Percentiles rank a stretch among this genome's conserved stretches.
Conservation (phyloP, 352 stramenopile genomes). For the Globisporangium cederbergense region DNA sequence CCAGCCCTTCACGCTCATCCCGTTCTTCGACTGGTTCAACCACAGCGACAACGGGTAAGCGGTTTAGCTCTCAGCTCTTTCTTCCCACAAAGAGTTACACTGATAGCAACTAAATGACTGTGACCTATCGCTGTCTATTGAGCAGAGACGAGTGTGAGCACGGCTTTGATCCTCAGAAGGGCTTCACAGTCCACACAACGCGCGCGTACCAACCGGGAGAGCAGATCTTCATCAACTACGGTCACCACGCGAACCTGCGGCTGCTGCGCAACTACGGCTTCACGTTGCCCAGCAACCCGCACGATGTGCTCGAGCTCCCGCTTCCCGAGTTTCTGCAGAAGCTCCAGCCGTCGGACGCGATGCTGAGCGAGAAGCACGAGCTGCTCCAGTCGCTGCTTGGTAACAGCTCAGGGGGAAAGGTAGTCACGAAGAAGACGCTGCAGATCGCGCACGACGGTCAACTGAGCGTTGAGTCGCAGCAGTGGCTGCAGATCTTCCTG, state of each 20-base stretch:
- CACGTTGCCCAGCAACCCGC: constrained; percentile 35
- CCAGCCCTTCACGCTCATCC: constrained; percentile 80
- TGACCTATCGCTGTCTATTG: not conserved
- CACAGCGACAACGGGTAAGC: constrained; percentile 55
- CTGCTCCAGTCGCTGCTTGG: constrained; percentile 29
- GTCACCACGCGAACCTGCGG: constrained; percentile 56
- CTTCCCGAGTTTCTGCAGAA: constrained; percentile 38
- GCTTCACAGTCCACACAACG: constrained; percentile 63
- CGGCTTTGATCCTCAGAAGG: constrained; percentile 47
- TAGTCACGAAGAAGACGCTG: constrained; percentile 27
- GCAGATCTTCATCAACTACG: constrained; percentile 84
- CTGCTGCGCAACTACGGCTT: constrained; percentile 85
- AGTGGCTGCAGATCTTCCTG: constrained; percentile 57
- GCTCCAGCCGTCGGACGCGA: constrained; percentile 23
- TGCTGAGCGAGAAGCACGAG: constrained; percentile 30
- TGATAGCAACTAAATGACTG: not conserved
- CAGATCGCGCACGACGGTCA: constrained; percentile 29
- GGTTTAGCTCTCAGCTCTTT: no score
- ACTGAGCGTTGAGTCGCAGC: constrained; percentile 29
- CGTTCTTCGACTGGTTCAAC: constrained; percentile 88
- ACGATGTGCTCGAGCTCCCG: constrained; percentile 38
- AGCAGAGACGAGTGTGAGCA: constrained; percentile 64
- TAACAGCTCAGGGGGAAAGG: not conserved
- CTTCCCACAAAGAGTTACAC: no score
- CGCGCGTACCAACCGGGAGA: constrained; percentile 51